Conservation (phyloP, 2,329 filamentous ascomycete genomes). For the Pseudocercospora fijiensis region DNA sequence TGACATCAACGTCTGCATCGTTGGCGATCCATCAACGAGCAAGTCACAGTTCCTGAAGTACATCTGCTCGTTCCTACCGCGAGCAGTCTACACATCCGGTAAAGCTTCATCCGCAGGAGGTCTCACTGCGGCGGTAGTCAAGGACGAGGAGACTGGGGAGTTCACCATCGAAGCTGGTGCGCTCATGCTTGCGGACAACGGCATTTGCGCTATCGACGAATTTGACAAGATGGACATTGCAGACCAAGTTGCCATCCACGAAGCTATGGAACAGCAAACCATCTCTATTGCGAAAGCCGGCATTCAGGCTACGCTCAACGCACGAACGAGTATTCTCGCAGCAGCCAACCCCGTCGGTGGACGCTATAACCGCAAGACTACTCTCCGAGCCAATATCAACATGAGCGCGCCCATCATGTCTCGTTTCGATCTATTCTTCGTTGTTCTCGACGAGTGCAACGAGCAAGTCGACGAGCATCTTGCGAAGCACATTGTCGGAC, state of each 20-base stretch:
- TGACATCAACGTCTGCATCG: slow-evolving; percentile 98
- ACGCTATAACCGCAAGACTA: slow-evolving; percentile 95
- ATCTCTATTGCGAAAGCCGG: slow-evolving; percentile 98
- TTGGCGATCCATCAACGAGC: slow-evolving; percentile 93
- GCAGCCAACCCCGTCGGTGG: slow-evolving; percentile 95
- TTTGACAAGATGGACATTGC: slow-evolving; percentile 99
- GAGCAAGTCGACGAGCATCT: slow-evolving; percentile 86
- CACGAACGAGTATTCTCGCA: slow-evolving; percentile 89
- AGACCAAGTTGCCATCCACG: slow-evolving; percentile 98
- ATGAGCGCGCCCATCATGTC: slow-evolving; percentile 99
- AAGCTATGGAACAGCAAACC: slow-evolving; percentile 99
- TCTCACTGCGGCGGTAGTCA: slow-evolving; percentile 94
- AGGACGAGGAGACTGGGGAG: slow-evolving; percentile 97
- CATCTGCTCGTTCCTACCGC: slow-evolving; percentile 92
- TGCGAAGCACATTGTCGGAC: slow-evolving; percentile 88
- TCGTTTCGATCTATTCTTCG: slow-evolving; percentile 97
- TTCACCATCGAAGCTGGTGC: slow-evolving; percentile 98
- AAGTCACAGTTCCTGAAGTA: slow-evolving; percentile 99
- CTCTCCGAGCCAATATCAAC: slow-evolving; percentile 91
- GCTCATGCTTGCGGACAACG: slow-evolving; percentile 94
- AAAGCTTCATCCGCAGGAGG: slow-evolving; percentile 96
- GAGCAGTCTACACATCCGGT: slow-evolving; percentile 94
- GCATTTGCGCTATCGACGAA: slow-evolving; percentile 97
- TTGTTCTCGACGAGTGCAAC: slow-evolving; percentile 95
- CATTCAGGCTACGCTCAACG: slow-evolving; percentile 96